Evolutionary conservation across 169 alveolate species (phyloP), one percentile per base, ranked within the genome.

Genomic region (Plasmodium berghei): DNA sequence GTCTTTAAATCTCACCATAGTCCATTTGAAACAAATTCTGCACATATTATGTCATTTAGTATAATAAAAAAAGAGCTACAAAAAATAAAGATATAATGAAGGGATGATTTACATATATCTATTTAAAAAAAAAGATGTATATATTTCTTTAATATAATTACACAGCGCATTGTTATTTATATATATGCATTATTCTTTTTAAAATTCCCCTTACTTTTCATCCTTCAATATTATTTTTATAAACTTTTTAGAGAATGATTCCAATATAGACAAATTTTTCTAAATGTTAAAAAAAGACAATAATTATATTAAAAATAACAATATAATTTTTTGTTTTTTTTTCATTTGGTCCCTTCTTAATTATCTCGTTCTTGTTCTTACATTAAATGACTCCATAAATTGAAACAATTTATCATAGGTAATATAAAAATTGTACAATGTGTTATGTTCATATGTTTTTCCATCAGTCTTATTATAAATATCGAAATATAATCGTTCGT

Each of bases 191-290:
- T 34, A 34, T 34, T 5, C 42, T 34, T 1, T 34, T 34, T 34
- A 34, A 34, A 34, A 3, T 3, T 4, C n/a, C 16, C 62, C 49
- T 24, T 74, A 74, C 88, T 56, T 63, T 74, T 74, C 88, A 55
- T 59, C 80, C 61, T 73, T 91, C 28, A 46, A 58, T 46, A 59
- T 40, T 73, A 61, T 88, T 64, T 62, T 59, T 42, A 73, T 72
- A 73, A 59, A 69, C 58, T 87, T 71, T 72, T 72, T 49, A 28
- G 26, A 49, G 55, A 72, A 61, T 58, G 72, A 83, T 24, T 83
- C 61, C 45, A 83, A 26, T 46, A 72, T 64, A 56, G 91, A 83
- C 40, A 83, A 46, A 4, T 74, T 74, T 62, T 62, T 62, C 88
- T 74, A 55, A 12, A 1, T 42, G 63, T 70, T 52, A 22, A 70